phyloP scores from a whole-genome alignment of 1,284 basidiomycete species.

The Ceratobasidium sp. region DNA sequence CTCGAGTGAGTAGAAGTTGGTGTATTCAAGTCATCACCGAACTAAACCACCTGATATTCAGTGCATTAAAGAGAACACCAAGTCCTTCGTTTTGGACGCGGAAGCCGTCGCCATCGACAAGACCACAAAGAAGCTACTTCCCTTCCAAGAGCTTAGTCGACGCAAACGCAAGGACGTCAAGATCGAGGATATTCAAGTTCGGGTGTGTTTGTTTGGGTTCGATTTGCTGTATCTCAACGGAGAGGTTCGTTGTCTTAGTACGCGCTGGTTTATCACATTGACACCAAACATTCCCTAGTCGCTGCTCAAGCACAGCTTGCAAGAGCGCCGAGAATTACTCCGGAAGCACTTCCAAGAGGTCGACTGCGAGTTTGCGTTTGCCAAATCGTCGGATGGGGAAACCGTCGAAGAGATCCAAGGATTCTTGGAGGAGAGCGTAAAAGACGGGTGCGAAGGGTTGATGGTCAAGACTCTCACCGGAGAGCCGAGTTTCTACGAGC shows the following conservation, averaged over 20 bases:
- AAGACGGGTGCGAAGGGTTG: conserved; percentile 97
- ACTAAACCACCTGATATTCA: conserved; percentile 55
- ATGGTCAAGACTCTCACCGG: conserved; percentile 99
- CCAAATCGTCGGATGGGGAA: conserved; percentile 89
- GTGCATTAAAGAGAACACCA: conserved; percentile 86
- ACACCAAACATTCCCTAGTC: conserved; percentile 49
- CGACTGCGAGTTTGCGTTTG: conserved; percentile 92
- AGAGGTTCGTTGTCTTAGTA: conserved; percentile 69
- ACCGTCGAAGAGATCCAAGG: conserved; percentile 94
- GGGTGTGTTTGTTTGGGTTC: conserved; percentile 95
- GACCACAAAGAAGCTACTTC: conserved; percentile 85
- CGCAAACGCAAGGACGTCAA: conserved; percentile 98
- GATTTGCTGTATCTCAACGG: conserved; percentile 96
- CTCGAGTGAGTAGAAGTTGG: conserved; percentile 69
- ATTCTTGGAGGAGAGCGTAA: conserved; percentile 96
- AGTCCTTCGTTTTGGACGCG: conserved; percentile 93
- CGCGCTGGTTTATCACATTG: conserved; percentile 3
- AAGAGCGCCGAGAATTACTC: conserved; percentile 83
- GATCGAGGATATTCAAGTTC: conserved; percentile 95
- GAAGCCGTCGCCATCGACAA: conserved; percentile 97
- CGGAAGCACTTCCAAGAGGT: conserved; percentile 85
- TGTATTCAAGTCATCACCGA: conserved; percentile 3
- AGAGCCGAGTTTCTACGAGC: conserved; percentile 93
- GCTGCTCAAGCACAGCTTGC: conserved; percentile 68
- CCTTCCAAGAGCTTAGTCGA: conserved; percentile 96